Conservation (phyloP, 78 protist species). For the Chrysochromulina tobinii region DNA sequence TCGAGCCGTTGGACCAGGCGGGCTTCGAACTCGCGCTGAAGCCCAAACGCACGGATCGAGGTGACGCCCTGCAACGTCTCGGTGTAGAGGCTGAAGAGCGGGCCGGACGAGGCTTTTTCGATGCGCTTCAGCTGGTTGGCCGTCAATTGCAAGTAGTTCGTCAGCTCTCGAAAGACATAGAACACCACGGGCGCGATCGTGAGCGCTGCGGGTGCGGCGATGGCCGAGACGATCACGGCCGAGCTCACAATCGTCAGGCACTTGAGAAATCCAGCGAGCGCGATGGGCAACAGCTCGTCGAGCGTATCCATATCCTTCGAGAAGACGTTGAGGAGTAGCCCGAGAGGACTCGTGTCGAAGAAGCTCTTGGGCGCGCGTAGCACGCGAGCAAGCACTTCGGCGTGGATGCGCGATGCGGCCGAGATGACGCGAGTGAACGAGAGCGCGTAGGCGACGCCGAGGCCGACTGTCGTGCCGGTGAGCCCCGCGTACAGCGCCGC, state of each 20-base stretch:
- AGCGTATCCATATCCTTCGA: conserved; percentile 48
- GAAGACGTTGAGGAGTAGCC: conserved; percentile 42
- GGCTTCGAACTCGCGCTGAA: background rate
- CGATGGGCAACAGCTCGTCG: conserved; percentile 29
- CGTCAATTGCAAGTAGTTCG: background rate
- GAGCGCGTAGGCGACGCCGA: background rate
- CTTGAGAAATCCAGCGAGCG: background rate
- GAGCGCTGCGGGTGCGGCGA: conserved; percentile 5
- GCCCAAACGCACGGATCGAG: conserved; percentile 86
- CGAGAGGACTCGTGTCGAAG: conserved; percentile 59
- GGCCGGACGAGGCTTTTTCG: conserved; percentile 74
- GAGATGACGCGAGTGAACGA: background rate
- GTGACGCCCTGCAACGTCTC: conserved; percentile 89
- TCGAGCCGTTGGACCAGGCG: background rate
- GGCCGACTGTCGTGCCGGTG: background rate
- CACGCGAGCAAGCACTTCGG: background rate
- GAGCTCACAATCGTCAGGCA: background rate
- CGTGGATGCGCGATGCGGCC: background rate
- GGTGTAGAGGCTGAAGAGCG: conserved; percentile 80
- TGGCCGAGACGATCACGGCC: background rate
- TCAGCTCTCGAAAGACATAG: background rate
- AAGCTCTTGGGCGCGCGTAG: conserved; percentile 49
- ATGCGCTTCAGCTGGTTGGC: conserved; percentile 48
- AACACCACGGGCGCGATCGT: background rate
- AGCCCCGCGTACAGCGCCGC: background rate